phyloP scores from a whole-genome alignment of 306 rosid genomes.

The Sicyos baderoa region DNA sequence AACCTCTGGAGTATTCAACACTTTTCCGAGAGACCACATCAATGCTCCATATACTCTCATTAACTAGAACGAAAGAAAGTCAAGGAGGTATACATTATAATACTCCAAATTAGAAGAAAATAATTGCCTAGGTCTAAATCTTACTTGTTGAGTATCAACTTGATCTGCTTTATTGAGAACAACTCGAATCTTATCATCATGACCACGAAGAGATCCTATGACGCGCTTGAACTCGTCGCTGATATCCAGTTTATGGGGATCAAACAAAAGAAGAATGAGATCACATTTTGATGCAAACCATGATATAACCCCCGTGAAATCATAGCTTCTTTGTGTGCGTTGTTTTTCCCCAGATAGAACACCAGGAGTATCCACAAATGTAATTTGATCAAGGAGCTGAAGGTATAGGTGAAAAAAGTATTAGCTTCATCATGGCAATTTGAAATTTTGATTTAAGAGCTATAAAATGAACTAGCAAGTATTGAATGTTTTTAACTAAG shows the following conservation, averaged over 20 bases:
- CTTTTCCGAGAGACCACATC: slow-evolving; percentile 97
- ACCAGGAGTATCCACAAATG: slow-evolving; percentile 91
- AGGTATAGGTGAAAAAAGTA: slow-evolving; percentile 3
- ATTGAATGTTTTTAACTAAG: background rate
- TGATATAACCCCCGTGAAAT: slow-evolving; percentile 91
- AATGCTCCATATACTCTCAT: slow-evolving; percentile 99
- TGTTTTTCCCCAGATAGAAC: slow-evolving; percentile 96
- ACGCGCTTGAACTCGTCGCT: slow-evolving; percentile 93
- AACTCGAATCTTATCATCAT: slow-evolving; percentile 93
- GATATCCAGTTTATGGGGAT: slow-evolving; percentile 90
- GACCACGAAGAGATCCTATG: slow-evolving; percentile 66
- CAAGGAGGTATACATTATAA: slow-evolving; percentile 1
- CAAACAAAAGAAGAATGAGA: slow-evolving; percentile 80
- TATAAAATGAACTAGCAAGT: background rate
- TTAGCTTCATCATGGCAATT: slow-evolving; percentile 10
- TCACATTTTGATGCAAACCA: slow-evolving; percentile 98
- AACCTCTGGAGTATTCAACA: slow-evolving; percentile 83
- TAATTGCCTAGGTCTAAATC: slow-evolving; percentile 11
- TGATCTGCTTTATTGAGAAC: slow-evolving; percentile 92
- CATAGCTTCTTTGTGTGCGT: slow-evolving; percentile 88
- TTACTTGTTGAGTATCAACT: slow-evolving; percentile 93
- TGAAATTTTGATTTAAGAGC: background rate
- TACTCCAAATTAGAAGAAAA: background rate
- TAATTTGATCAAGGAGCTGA: slow-evolving; percentile 71
- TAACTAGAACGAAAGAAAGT: slow-evolving; percentile 34